phyloP scores from a whole-genome alignment of 257 asterid genomes.

The Penstemon newberryi region DNA sequence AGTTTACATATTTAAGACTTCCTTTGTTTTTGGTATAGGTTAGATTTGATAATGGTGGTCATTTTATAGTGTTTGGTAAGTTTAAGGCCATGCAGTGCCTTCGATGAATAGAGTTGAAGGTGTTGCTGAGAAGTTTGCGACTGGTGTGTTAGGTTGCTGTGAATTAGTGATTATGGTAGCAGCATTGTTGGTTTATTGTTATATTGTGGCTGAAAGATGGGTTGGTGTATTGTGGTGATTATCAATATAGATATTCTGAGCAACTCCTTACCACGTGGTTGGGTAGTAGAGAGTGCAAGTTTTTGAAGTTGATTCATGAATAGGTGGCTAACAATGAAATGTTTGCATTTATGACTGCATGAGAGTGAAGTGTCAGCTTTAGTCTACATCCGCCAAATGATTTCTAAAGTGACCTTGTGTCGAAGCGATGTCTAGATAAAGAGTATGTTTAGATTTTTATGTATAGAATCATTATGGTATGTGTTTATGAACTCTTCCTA shows the following conservation, averaged over 20 bases:
- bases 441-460: no score
- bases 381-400: background rate
- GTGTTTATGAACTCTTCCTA: no score
- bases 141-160: conserved; percentile 2
- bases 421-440: no score
- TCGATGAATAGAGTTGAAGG: no score
- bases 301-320: no score
- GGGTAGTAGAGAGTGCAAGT: no score
- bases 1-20: background rate
- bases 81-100: conserved; percentile 4
- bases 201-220: background rate
- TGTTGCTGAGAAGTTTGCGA: conserved; percentile 10
- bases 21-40: no score
- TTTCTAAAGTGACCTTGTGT: background rate
- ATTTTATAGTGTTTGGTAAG: conserved; percentile 8
- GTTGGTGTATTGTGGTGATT: no score
- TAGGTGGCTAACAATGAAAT: no score
- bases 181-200: conserved; percentile 9
- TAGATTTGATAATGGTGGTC: background rate
- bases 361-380: background rate
- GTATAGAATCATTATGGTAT: no score
- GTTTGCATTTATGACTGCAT: background rate
- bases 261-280: no score
- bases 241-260: no score
- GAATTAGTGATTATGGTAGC: conserved; percentile 13